These are phyloP conservation scores for Auriculariales sp. DNA, from an alignment of 768 basidiomycete genomes.

Conservation along the genomic window DNA sequence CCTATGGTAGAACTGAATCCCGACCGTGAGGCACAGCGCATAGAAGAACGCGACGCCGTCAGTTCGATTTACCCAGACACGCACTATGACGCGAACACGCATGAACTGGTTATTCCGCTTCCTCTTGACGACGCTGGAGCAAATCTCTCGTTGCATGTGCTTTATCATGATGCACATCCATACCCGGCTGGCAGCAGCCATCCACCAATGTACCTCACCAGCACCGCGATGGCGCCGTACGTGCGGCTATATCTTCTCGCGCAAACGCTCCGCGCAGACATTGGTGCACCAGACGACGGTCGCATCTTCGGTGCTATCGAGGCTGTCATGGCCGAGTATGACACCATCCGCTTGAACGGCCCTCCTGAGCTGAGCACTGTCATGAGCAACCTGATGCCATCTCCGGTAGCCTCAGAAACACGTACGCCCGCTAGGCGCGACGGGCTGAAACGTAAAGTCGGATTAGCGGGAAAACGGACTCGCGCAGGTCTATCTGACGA, in stretches of 20 bases:
- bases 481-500: conserved; percentile 16
- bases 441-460: conserved; percentile 10
- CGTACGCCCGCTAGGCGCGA: conserved; percentile 13
- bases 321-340: conserved; percentile 58
- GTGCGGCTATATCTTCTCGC: conserved; percentile 72
- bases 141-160: conserved; percentile 50
- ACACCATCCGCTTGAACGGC: conserved; percentile 45
- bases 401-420: conserved; percentile 11
- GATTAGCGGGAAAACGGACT: background rate
- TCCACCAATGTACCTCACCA: conserved; percentile 64
- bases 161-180: conserved; percentile 33
- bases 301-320: conserved; percentile 60
- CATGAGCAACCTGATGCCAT: conserved; percentile 40
- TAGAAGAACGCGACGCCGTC: conserved; percentile 20
- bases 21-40: conserved; percentile 10
- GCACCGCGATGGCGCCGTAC: conserved; percentile 57
- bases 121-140: conserved; percentile 52
- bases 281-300: conserved; percentile 53
- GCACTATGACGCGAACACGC: background rate
- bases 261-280: conserved; percentile 38
- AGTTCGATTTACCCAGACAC: conserved; percentile 9
- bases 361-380: conserved; percentile 66
- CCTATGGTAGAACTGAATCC: conserved; percentile 16
- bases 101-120: conserved; percentile 1
- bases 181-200: conserved; percentile 33